Evolutionary conservation across 2,329 filamentous ascomycete genomes (phyloP).

Genomic region (Ascochyta koolunga): DNA sequence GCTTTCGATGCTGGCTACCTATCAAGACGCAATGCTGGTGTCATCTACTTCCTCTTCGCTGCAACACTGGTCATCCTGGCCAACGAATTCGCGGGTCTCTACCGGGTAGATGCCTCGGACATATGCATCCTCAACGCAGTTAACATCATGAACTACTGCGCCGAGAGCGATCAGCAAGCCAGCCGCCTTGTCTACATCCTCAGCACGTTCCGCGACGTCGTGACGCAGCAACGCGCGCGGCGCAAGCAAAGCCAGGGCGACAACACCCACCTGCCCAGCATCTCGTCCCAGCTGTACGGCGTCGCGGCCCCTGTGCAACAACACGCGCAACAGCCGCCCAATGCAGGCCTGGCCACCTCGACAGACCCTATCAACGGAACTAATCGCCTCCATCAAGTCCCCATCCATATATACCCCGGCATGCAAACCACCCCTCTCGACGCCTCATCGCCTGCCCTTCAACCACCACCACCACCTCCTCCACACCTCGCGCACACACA

Average conservation of each 20-base stretch:
- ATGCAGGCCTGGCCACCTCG: constrained; percentile 6
- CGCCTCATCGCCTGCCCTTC: constrained; percentile 5
- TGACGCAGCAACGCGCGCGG: constrained; percentile 37
- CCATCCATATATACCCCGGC: constrained; percentile 46
- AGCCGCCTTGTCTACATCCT: constrained; percentile 48
- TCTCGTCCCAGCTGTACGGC: constrained; percentile 43
- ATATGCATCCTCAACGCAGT: constrained; percentile 47
- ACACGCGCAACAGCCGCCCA: background rate
- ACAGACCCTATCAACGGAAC: constrained; percentile 24
- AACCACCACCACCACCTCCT: background rate
- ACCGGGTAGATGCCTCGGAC: constrained; percentile 42
- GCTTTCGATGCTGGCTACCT: constrained; percentile 51
- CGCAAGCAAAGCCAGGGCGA: constrained; percentile 34
- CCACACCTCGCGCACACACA: constrained; percentile 6
- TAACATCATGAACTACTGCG: constrained; percentile 50
- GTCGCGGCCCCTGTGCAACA: constrained; percentile 22
- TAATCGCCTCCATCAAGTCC: constrained; percentile 41
- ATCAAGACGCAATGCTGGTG: constrained; percentile 47
- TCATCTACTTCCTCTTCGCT: constrained; percentile 52
- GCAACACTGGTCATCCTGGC: constrained; percentile 49
- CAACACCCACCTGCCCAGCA: constrained; percentile 37
- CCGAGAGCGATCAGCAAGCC: constrained; percentile 50
- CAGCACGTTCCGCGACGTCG: constrained; percentile 47
- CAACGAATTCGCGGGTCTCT: constrained; percentile 49
- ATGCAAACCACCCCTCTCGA: constrained; percentile 40